Conservation (phyloP, 192 early-diverging fungal genomes). For the Linnemannia elongata region DNA sequence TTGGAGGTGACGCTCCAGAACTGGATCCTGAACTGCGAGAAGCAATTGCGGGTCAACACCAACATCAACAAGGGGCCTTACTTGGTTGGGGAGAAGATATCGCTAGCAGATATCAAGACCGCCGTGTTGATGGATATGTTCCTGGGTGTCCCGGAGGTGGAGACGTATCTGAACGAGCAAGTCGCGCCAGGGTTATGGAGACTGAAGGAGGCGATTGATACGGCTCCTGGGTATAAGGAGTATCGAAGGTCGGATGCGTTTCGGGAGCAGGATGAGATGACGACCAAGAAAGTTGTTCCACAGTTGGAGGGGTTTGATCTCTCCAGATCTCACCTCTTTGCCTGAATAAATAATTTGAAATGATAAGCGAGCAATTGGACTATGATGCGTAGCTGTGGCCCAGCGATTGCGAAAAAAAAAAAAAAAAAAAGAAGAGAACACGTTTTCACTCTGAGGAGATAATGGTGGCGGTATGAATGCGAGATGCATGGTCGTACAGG, state of each 20-base stretch:
- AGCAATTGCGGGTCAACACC: conserved; percentile 35
- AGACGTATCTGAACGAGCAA: conserved; percentile 5
- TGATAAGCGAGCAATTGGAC: background rate
- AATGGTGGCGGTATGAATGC: background rate
- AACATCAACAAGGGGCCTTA: conserved; percentile 43
- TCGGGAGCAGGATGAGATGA: conserved; percentile 22
- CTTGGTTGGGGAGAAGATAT: conserved; percentile 60
- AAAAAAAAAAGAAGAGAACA: background rate
- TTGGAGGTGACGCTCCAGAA: conserved; percentile 18
- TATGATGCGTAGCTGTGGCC: background rate
- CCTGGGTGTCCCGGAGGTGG: background rate
- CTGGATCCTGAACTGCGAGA: conserved; percentile 51
- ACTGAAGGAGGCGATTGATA: conserved; percentile 26
- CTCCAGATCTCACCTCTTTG: conserved; percentile 24
- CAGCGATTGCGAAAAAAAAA: background rate
- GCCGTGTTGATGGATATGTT: conserved; percentile 36
- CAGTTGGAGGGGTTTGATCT: conserved; percentile 18
- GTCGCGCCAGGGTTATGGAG: conserved; percentile 24
- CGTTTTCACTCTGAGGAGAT: background rate
- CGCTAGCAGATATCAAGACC: conserved; percentile 59
- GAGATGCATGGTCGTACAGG: background rate
- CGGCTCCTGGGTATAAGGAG: background rate
- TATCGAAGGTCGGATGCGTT: conserved; percentile 24
- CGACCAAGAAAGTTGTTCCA: conserved; percentile 22
- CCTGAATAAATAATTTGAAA: background rate